Evolutionary conservation across 2,329 filamentous ascomycete species (phyloP).

Genomic region (Colletotrichum sp.): DNA sequence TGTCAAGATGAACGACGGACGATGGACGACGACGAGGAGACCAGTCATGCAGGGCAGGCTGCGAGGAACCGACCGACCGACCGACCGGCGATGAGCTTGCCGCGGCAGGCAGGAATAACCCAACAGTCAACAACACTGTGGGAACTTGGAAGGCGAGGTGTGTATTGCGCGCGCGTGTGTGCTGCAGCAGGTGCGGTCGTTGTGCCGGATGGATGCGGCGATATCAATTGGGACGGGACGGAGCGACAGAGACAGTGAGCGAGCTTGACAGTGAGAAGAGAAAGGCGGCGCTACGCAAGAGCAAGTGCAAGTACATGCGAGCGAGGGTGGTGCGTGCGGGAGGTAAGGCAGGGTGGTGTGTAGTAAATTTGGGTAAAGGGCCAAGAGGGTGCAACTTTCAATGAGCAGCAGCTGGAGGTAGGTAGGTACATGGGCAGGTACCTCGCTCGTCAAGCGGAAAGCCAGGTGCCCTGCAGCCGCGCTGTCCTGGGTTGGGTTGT

Average conservation of each 20-base stretch:
- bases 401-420: background rate
- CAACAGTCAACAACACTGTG: background rate
- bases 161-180: background rate
- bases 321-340: background rate
- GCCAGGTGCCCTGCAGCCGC: background rate
- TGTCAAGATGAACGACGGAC: background rate
- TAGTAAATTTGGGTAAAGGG: background rate
- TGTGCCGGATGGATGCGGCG: slow-evolving; percentile 12
- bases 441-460: background rate
- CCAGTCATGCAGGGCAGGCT: background rate
- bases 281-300: background rate
- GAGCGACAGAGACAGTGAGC: background rate
- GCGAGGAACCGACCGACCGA: background rate
- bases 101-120: slow-evolving; percentile 7
- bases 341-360: background rate
- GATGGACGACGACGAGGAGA: background rate
- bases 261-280: background rate
- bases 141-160: background rate
- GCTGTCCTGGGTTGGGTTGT: background rate
- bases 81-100: background rate
- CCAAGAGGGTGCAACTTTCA: background rate
- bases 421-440: background rate
- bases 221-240: background rate
- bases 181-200: background rate
- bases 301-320: background rate